Percentiles rank a stretch among this genome's conserved stretches.
Evolutionary conservation across 192 early-diverging fungal genomes (phyloP).

Genomic region (Allomyces macrogynus): DNA sequence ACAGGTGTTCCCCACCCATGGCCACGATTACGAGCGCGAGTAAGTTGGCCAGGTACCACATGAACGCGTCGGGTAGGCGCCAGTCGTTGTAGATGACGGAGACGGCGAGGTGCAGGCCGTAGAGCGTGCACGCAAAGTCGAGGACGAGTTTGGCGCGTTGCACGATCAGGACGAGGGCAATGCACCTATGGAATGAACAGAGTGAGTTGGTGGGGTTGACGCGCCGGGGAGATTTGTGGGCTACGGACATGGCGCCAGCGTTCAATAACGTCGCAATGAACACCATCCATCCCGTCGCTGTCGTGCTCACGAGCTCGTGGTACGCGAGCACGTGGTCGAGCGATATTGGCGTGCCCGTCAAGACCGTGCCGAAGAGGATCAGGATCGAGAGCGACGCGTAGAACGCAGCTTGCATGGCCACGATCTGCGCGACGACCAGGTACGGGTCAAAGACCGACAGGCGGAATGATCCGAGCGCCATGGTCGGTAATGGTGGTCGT

Average conservation of each 20-base stretch:
- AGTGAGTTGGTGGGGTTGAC: neutral
- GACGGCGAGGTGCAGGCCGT: slow-evolving; percentile 42
- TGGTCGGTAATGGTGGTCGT: too few relatives aligned
- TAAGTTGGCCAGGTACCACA: slow-evolving; percentile 47
- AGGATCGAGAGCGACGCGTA: slow-evolving; percentile 33
- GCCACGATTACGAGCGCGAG: slow-evolving; percentile 34
- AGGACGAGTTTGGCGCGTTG: slow-evolving; percentile 50
- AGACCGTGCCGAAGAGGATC: slow-evolving; percentile 23
- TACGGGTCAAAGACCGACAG: neutral
- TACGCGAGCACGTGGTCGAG: slow-evolving; percentile 46
- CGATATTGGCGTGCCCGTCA: slow-evolving; percentile 40
- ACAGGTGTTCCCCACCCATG: slow-evolving; percentile 58
- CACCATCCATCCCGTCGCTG: slow-evolving; percentile 44
- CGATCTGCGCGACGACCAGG: slow-evolving; percentile 15
- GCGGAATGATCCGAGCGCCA: neutral
- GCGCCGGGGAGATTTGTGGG: neutral
- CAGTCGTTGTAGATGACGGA: slow-evolving; percentile 27
- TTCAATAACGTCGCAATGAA: slow-evolving; percentile 42
- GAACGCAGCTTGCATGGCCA: slow-evolving; percentile 31
- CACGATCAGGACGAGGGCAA: slow-evolving; percentile 33
- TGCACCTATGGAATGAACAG: slow-evolving; percentile 10
- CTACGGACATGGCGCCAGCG: slow-evolving; percentile 30
- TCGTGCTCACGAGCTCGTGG: slow-evolving; percentile 33
- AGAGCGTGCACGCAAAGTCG: slow-evolving; percentile 55
- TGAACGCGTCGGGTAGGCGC: slow-evolving; percentile 32